Base-by-base conservation (phyloP, 2,329 filamentous ascomycete species). In the Penicillium sp. region DNA sequence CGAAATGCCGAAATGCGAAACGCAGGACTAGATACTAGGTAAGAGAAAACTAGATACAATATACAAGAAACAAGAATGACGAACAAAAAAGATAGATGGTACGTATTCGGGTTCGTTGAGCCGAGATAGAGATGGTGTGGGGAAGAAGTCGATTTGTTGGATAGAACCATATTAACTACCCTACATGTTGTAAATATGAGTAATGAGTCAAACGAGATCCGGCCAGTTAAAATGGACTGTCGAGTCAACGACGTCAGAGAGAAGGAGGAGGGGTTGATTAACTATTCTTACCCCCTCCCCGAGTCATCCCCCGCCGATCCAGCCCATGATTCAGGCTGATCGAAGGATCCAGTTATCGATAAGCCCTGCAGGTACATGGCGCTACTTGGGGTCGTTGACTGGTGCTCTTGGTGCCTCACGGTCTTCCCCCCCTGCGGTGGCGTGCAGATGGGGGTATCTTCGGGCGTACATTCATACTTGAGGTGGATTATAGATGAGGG, bases 341-440 rank as follows among this genome's bases (percentile, higher is more conserved):
- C 33, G 30, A 35, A 13, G 35, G 50, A 35, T 6, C 33, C 45
- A 49, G 45, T 64, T 65, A 68, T 67, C 66, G 68, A 69, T 68
- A 69, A 65, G 64, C 66, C 66, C 67, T 62, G 59, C 24, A 38
- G 66, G 68, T 70, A 70, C 68, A 67, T 70, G 66, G 58, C 53
- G 60, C 60, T 69, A 69, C 67, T 56, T 69, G 60, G 59, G 19
- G 45, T 49, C 24, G 17, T 54, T 56, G 61, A 62, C 61, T 63
- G 58, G 65, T 53, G 12, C 53, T 28, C 45, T 17, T 28, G 26
- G 24, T 49, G 45, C 45, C 45, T 49, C 45, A 19, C 45, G 26
- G 26, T n/a, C 26, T 28, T n/a, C 10, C 30, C 30, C n/a, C 49
- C 30, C 49, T 33, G 30, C 30, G 49, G 49, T 51, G 49, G 49